Conservation (phyloP, 1,139 yeast species). For the Blastobotrys raffinosifermentans region DNA sequence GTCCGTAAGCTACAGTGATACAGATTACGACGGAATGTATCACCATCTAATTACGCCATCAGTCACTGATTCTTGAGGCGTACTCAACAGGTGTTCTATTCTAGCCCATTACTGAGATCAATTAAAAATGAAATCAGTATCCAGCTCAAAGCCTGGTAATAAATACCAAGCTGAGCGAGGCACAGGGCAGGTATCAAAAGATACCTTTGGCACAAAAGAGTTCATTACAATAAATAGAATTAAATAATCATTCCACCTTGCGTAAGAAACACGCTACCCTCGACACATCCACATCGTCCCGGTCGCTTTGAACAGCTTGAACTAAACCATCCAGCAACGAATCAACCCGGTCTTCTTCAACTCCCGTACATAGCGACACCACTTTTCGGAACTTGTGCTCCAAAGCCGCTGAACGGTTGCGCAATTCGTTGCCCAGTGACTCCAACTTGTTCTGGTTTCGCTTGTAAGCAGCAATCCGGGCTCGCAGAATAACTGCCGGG, state of each 20-base stretch:
- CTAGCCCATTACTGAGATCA: slow-evolving; percentile 16
- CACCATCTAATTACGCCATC: slow-evolving; percentile 19
- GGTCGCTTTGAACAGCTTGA: slow-evolving; percentile 85
- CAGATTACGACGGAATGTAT: too few species aligned
- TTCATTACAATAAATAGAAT: slow-evolving; percentile 1
- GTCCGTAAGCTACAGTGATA: too few species aligned
- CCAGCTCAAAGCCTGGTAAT: slow-evolving; percentile 22
- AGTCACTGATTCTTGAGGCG: slow-evolving; percentile 17
- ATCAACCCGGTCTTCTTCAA: slow-evolving; percentile 73
- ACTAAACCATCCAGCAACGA: slow-evolving; percentile 75
- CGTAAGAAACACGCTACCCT: slow-evolving; percentile 45
- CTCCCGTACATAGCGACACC: slow-evolving; percentile 86
- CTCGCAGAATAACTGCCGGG: slow-evolving; percentile 58
- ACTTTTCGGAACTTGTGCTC: slow-evolving; percentile 86
- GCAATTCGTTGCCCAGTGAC: slow-evolving; percentile 45
- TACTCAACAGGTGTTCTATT: slow-evolving; percentile 19
- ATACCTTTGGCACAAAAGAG: neutral
- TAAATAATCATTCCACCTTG: slow-evolving; percentile 30
- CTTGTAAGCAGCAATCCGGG: slow-evolving; percentile 74
- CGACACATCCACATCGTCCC: slow-evolving; percentile 56
- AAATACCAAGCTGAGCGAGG: slow-evolving; percentile 28
- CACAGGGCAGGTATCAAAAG: slow-evolving; percentile 22
- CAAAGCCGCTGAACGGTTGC: slow-evolving; percentile 52
- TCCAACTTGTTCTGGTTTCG: slow-evolving; percentile 52
- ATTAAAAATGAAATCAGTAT: slow-evolving; percentile 10